phyloP scores from a whole-genome alignment of 2,329 filamentous ascomycete genomes.

The Periconia digitata region DNA sequence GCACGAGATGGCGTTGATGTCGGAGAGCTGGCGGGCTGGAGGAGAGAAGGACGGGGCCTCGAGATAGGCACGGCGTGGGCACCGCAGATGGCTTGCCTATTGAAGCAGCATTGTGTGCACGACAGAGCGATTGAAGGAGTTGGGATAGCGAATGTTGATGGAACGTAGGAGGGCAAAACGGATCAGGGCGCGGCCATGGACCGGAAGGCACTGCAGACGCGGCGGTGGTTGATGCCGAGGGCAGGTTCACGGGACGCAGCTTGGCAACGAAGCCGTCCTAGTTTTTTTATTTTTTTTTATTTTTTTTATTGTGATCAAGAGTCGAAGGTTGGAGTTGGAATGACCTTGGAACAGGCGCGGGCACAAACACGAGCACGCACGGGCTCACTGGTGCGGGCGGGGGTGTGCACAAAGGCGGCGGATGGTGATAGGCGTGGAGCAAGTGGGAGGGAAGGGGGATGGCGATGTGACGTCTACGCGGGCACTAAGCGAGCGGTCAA shows the following conservation, averaged over 20 bases:
- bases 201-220: conserved; percentile 1
- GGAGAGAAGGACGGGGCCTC: conserved; percentile 9
- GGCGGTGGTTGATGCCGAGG: background rate
- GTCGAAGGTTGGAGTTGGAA: background rate
- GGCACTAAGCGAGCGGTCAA: background rate
- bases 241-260: background rate
- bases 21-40: conserved; percentile 13
- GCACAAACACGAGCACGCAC: too few relatives aligned
- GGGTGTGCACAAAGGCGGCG: background rate
- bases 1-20: conserved; percentile 8
- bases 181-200: conserved; percentile 1
- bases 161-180: conserved; percentile 3
- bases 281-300: too few relatives aligned
- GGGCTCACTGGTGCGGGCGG: too few relatives aligned
- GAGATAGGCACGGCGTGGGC: conserved; percentile 16
- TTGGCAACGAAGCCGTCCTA: background rate
- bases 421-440: background rate
- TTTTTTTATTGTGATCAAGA: background rate
- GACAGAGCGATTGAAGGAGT: conserved; percentile 25
- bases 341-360: too few relatives aligned
- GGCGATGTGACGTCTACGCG: background rate
- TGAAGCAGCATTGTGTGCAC: conserved; percentile 27
- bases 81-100: conserved; percentile 20
- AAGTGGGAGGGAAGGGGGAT: background rate
- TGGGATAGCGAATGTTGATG: background rate